Evolutionary conservation across 257 asterid genomes (phyloP), one percentile per base, ranked within the genome.

Genomic region (Jasminum sambac): DNA sequence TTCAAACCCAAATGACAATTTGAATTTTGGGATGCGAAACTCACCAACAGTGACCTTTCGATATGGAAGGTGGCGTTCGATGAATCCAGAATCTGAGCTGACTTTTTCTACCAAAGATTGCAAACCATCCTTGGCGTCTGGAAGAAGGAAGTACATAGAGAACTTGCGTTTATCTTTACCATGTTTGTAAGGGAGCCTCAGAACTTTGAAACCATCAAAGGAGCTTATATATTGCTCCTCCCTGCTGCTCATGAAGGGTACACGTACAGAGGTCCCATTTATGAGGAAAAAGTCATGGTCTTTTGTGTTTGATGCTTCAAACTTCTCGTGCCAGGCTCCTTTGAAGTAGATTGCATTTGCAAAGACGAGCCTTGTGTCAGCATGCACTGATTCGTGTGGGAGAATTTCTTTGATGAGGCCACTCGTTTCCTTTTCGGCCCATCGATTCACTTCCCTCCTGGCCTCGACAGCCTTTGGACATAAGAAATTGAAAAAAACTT

Each of bases 251-350:
- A 85, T 80, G 81, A 85, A 85, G 71, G 89, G 85, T 8, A 69
- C 89, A 69, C 80, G 48, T 37, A 79, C 69, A 7, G 78, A 72
- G 80, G 61, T 80, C 64, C 85, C 85, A 1, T 73, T 30, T 4
- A 71, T 7, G 68, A 85, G 87, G 73, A 80, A 82, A 64, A 82
- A 85, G 5, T 85, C 79, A 1, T 76, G 61, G 34, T 71, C 80
- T 60, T 78, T 73, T 16, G 90, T 85, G 10, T 50, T 37, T 8
- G 85, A 70, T 57, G 85, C 79, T 52, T 82, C 83, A 16, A 85
- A 85, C 67, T 85, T 85, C 25, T 85, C 82, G 1, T 63, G 66
- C 87, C 90, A 82, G 16, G 83, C 72, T 62, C 90, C 90, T 85
- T 85, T 85, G 64, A 80, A 85, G 58, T 85, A 85, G 57, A 85